phyloP scores from a whole-genome alignment of 2,329 filamentous ascomycete species.

The Aspergillus fumigatus region DNA sequence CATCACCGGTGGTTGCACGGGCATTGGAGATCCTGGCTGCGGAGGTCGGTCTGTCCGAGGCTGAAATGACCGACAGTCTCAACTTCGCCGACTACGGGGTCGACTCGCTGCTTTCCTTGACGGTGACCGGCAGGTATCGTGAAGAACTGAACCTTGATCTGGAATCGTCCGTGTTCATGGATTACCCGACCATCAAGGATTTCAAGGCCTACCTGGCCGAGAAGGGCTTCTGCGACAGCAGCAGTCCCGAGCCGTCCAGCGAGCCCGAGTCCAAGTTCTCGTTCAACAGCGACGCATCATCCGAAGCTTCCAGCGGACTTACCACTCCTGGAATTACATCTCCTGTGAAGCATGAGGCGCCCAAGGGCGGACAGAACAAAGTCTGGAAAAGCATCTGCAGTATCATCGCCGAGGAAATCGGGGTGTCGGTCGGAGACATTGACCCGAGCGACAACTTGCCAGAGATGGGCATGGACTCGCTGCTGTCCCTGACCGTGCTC shows the following conservation, averaged over 20 bases:
- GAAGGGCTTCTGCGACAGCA: slow-evolving; percentile 28
- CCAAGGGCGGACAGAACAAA: slow-evolving; percentile 22
- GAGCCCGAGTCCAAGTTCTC: slow-evolving; percentile 28
- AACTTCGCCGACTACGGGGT: slow-evolving; percentile 60
- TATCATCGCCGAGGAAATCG: slow-evolving; percentile 43
- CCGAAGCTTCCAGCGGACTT: slow-evolving; percentile 27
- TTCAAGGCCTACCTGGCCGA: slow-evolving; percentile 53
- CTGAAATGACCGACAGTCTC: slow-evolving; percentile 56
- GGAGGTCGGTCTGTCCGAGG: slow-evolving; percentile 53
- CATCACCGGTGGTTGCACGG: slow-evolving; percentile 21
- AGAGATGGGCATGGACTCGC: slow-evolving; percentile 44
- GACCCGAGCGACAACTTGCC: slow-evolving; percentile 37
- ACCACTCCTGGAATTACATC: slow-evolving; percentile 30
- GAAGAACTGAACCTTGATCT: slow-evolving; percentile 59
- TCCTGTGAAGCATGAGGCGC: slow-evolving; percentile 24
- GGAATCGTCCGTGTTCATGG: slow-evolving; percentile 56
- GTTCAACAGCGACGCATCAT: slow-evolving; percentile 18
- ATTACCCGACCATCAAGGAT: slow-evolving; percentile 56
- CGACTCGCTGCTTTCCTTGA: slow-evolving; percentile 58
- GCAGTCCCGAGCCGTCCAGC: slow-evolving; percentile 23
- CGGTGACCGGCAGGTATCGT: slow-evolving; percentile 58
- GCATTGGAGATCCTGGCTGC: slow-evolving; percentile 38
- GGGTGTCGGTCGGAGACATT: slow-evolving; percentile 39
- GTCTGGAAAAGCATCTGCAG: slow-evolving; percentile 38
- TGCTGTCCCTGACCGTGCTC: slow-evolving; percentile 43